phyloP scores from a whole-genome alignment of 2,329 filamentous ascomycete genomes.

The Pseudogymnoascus sp. region DNA sequence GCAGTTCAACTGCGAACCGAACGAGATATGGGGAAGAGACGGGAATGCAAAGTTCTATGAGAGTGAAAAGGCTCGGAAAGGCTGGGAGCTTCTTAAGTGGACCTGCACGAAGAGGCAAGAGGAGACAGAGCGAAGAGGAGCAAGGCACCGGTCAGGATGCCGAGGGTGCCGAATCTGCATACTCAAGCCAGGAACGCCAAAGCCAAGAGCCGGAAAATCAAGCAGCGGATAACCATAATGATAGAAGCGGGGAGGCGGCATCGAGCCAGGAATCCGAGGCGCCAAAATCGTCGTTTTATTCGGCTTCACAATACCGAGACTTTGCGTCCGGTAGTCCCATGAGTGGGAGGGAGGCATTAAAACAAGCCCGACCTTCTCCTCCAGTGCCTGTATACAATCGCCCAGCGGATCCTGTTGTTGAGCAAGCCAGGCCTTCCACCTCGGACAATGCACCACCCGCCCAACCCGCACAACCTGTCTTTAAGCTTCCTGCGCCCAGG shows the following conservation, averaged over 20 bases:
- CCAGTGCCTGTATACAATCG: not conserved
- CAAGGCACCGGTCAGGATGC: constrained; percentile 32
- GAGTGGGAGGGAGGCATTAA: not conserved
- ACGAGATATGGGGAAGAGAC: constrained; percentile 54
- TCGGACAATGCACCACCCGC: constrained; percentile 34
- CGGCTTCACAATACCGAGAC: constrained; percentile 20
- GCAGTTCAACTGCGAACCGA: constrained; percentile 41
- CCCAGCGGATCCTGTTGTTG: not conserved
- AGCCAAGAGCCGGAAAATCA: constrained; percentile 23
- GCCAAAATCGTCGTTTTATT: constrained; percentile 31
- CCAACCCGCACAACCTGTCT: constrained; percentile 44
- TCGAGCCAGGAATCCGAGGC: constrained; percentile 21
- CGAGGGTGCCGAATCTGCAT: constrained; percentile 25
- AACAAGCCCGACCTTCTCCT: not conserved
- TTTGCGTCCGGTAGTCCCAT: constrained; percentile 49
- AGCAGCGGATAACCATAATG: constrained; percentile 26
- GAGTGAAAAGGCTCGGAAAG: constrained; percentile 70
- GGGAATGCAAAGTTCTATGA: constrained; percentile 65
- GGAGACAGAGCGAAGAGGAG: constrained; percentile 46
- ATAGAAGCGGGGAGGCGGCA: constrained; percentile 21
- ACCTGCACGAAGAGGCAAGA: constrained; percentile 67
- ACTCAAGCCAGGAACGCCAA: constrained; percentile 22
- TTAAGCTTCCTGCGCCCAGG: constrained; percentile 49
- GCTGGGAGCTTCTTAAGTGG: constrained; percentile 73
- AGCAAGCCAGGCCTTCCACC: constrained; percentile 36